Percentiles rank a stretch among this genome's conserved stretches.
Conservation (phyloP, 441 rosid species). For the Pelargonium myrrhifolium region DNA sequence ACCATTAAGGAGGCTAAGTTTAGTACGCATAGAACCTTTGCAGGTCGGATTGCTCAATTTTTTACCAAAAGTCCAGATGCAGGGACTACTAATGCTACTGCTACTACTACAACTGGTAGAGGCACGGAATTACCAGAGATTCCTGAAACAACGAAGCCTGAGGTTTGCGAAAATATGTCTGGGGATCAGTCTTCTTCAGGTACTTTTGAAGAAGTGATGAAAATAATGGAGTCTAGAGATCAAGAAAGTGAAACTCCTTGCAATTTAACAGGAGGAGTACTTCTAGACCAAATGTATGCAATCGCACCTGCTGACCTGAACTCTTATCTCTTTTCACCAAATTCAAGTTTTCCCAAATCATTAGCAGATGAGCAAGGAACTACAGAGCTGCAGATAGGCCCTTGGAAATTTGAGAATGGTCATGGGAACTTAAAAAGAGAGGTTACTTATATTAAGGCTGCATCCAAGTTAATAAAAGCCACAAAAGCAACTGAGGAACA, state of each 20-base stretch:
- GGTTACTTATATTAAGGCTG: constrained; percentile 62
- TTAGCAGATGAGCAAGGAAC: constrained; percentile 67
- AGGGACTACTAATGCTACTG: constrained; percentile 12
- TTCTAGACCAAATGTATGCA: constrained; percentile 62
- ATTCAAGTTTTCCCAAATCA: constrained; percentile 52
- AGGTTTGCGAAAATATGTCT: constrained; percentile 31
- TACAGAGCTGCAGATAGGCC: constrained; percentile 64
- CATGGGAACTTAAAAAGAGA: constrained; percentile 58
- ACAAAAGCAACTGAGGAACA: constrained; percentile 85
- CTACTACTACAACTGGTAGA: constrained; percentile 12
- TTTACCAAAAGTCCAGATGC: constrained; percentile 57
- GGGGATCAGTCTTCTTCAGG: constrained; percentile 45
- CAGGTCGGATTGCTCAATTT: constrained; percentile 67
- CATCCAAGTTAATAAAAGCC: constrained; percentile 73
- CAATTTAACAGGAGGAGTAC: constrained; percentile 74
- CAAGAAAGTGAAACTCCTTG: constrained; percentile 53
- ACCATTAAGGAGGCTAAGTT: constrained; percentile 43
- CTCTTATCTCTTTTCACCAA: constrained; percentile 54
- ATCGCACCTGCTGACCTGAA: constrained; percentile 61
- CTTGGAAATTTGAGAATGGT: constrained; percentile 65
- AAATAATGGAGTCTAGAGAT: constrained; percentile 56
- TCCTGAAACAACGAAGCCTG: constrained; percentile 36
- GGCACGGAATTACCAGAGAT: constrained; percentile 39
- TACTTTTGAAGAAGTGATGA: constrained; percentile 59
- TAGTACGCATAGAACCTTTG: constrained; percentile 43